Base-by-base conservation (phyloP, 2,329 filamentous ascomycete species). In the Claviceps pazoutovae region DNA sequence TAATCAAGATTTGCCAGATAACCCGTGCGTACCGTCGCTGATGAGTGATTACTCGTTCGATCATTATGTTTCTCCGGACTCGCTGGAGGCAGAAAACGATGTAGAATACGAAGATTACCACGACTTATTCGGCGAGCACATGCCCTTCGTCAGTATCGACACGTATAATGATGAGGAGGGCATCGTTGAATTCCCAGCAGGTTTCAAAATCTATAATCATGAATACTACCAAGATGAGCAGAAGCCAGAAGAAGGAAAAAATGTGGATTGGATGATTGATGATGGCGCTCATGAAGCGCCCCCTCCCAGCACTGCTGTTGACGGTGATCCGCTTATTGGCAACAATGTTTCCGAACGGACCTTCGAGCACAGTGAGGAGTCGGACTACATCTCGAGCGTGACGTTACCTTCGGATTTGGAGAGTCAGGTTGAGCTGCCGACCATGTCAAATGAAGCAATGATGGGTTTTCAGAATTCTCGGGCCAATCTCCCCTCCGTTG, bases 1-100 rank as follows among this genome's bases (percentile, higher is more conserved):
- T 21, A 53, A 67, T 37, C 51, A 51, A 5, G 54, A 55, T 7
- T 56, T 67, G 30, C 61, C 63, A 5, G 62, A 65, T 9, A 67
- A 68, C 42, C 66, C 66, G 3, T 63, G 63, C 46, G n/a, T n/a
- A 8, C 26, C 8, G 30, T 23, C 49, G 14, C 13, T 26, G 3
- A 17, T 26, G 3, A 17, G 23, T 14, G 14, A 6, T 37, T 9
- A 16, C 14, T 11, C 3, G 5, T 19, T 26, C 47, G 36, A 36
- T 14, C 34, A 45, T 6, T 6, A 8, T 45, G 30, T 9, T 1
- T 1, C 39, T 21, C 37, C 23, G 9, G 56, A 56, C 41, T 53
- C 52, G 3, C 54, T 56, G 11, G 58, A 58, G 16, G 60, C 56
- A 7, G 58, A 56, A 1, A 56, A 57, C 8, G 56, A 54, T 1